Conservation (phyloP, 139 green algal species). For the Picochlorum sp. region DNA sequence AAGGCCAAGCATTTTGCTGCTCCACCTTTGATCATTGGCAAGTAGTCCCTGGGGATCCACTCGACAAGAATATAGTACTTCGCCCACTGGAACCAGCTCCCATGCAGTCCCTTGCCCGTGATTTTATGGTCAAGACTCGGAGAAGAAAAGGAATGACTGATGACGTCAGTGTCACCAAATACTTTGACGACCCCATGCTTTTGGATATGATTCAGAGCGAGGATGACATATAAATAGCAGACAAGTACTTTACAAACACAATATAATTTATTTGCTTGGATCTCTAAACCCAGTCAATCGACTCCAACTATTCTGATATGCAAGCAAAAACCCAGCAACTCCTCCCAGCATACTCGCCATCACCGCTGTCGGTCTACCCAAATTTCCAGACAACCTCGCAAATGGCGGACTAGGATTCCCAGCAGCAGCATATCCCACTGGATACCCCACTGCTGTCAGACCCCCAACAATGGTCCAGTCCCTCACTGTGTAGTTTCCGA, state of each 20-base stretch:
- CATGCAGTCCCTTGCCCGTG: slow-evolving; percentile 44
- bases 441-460: slow-evolving; percentile 2
- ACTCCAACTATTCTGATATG: slow-evolving; percentile 25
- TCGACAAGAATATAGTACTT: slow-evolving; percentile 83
- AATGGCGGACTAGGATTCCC: slow-evolving; percentile 20
- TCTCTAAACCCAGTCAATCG: slow-evolving; percentile 23
- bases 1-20: slow-evolving; percentile 94
- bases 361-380: slow-evolving; percentile 15
- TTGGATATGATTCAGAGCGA: slow-evolving; percentile 83
- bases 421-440: slow-evolving; percentile 22
- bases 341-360: slow-evolving; percentile 12
- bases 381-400: slow-evolving; percentile 12
- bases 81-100: slow-evolving; percentile 79
- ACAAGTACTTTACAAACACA: too few species aligned
- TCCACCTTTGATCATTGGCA: slow-evolving; percentile 95
- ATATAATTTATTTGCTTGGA: too few species aligned
- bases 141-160: slow-evolving; percentile 93
- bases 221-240: slow-evolving; percentile 19
- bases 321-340: slow-evolving; percentile 25
- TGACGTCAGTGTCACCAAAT: slow-evolving; percentile 90
- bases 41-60: slow-evolving; percentile 83
- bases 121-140: slow-evolving; percentile 98
- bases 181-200: slow-evolving; percentile 96
- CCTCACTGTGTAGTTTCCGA: slow-evolving; percentile 17
- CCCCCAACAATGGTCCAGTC: slow-evolving; percentile 12